Evolutionary conservation across 352 stramenopile genomes (phyloP).

Genomic region (Globisporangium abappressorium): DNA sequence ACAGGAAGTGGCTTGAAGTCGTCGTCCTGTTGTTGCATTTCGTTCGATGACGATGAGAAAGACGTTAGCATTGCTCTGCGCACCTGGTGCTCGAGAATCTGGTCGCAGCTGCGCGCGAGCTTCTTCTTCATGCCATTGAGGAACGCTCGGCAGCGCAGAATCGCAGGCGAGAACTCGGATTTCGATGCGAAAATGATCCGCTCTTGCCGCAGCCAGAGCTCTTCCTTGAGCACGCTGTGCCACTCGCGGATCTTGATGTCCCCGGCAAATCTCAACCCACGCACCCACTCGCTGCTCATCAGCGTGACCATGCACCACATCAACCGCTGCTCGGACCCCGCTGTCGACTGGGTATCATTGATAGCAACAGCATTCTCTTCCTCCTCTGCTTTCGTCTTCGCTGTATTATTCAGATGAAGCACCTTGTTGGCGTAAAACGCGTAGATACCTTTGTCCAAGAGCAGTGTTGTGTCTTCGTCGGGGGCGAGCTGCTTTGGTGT

Average conservation of each 20-base stretch:
- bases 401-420: slow-evolving; percentile 3
- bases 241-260: slow-evolving; percentile 43
- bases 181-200: slow-evolving; percentile 43
- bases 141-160: slow-evolving; percentile 48
- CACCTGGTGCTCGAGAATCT: slow-evolving; percentile 27
- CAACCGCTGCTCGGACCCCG: slow-evolving; percentile 22
- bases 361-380: background rate
- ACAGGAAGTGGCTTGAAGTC: background rate
- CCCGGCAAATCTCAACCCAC: slow-evolving; percentile 27
- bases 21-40: background rate
- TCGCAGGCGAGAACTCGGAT: slow-evolving; percentile 38
- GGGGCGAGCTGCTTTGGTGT: slow-evolving; percentile 42
- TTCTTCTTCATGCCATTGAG: slow-evolving; percentile 59
- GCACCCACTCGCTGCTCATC: slow-evolving; percentile 50
- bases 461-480: slow-evolving; percentile 22
- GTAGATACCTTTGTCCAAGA: slow-evolving; percentile 54
- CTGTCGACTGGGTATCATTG: background rate
- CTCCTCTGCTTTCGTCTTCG: background rate
- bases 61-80: background rate
- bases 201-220: slow-evolving; percentile 56
- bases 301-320: slow-evolving; percentile 55
- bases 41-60: background rate
- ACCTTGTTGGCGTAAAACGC: slow-evolving; percentile 29
- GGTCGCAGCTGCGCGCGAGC: slow-evolving; percentile 22
- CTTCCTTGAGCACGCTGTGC: slow-evolving; percentile 55